Evolutionary conservation across 495 filamentous ascomycete genomes (phyloP).

Genomic region (Neurospora pannonica): DNA sequence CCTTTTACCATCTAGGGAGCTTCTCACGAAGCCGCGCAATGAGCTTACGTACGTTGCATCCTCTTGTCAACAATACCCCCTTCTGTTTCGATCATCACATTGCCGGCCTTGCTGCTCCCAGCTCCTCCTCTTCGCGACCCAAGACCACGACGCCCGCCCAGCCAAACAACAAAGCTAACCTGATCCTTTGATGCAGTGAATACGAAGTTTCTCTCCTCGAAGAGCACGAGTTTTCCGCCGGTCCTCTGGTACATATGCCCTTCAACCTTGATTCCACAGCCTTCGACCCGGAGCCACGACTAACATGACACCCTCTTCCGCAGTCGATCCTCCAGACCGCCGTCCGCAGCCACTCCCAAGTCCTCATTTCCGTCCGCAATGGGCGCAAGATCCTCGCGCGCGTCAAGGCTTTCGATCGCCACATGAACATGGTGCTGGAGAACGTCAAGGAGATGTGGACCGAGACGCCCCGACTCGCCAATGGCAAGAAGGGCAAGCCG

Average conservation of each 20-base stretch:
- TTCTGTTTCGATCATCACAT: not conserved
- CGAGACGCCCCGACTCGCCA: slow-evolving; percentile 67
- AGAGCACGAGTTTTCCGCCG: slow-evolving; percentile 81
- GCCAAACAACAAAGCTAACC: not conserved
- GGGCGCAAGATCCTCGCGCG: slow-evolving; percentile 35
- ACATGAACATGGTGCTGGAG: slow-evolving; percentile 26
- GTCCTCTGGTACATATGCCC: slow-evolving; percentile 27
- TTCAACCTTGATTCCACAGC: slow-evolving; percentile 32
- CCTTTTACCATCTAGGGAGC: slow-evolving; percentile 45
- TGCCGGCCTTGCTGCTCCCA: not conserved
- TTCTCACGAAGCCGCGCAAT: slow-evolving; percentile 67
- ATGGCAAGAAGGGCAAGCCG: slow-evolving; percentile 75
- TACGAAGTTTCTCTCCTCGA: slow-evolving; percentile 84
- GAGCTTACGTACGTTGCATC: slow-evolving; percentile 65
- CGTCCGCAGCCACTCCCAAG: slow-evolving; percentile 73
- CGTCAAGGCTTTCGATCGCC: slow-evolving; percentile 40
- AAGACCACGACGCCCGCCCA: not conserved
- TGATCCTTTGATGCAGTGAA: slow-evolving; percentile 44
- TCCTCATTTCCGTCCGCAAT: slow-evolving; percentile 80
- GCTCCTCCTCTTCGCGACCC: not conserved
- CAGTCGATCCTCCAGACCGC: slow-evolving; percentile 83
- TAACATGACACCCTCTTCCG: not conserved
- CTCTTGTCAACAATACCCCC: not conserved
- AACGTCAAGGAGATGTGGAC: slow-evolving; percentile 95
- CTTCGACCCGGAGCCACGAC: not conserved